These are phyloP conservation scores for Panicum miliaceum DNA, from an alignment of 176 grass and related monocot genomes.

Conservation along the genomic window DNA sequence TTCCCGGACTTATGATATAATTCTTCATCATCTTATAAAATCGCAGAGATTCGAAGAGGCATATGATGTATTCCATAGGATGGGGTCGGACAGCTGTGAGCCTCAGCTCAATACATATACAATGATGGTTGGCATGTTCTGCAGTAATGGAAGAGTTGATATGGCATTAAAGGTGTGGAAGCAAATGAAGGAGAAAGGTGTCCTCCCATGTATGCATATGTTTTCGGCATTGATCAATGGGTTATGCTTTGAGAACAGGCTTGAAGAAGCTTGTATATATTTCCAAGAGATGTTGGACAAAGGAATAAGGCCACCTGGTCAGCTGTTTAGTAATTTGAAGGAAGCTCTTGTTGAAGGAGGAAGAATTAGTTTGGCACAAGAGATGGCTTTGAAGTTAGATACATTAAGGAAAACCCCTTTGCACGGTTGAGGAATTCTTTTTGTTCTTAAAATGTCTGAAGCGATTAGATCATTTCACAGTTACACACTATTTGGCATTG, in stretches of 20 bases:
- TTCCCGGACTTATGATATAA: slow-evolving; percentile 62
- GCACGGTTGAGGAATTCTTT: slow-evolving; percentile 37
- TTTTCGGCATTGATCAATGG: slow-evolving; percentile 71
- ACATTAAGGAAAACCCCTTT: slow-evolving; percentile 52
- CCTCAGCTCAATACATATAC: slow-evolving; percentile 76
- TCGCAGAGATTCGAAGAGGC: slow-evolving; percentile 57
- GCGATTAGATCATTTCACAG: not conserved
- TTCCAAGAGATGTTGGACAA: slow-evolving; percentile 78
- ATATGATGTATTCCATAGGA: slow-evolving; percentile 55
- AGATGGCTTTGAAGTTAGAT: slow-evolving; percentile 62
- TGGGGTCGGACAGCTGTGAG: slow-evolving; percentile 52
- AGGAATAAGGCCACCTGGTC: slow-evolving; percentile 71
- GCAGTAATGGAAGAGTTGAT: slow-evolving; percentile 62
- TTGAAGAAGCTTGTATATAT: slow-evolving; percentile 77
- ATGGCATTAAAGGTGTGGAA: slow-evolving; percentile 81
- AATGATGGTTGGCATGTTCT: slow-evolving; percentile 78
- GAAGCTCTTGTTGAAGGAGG: slow-evolving; percentile 60
- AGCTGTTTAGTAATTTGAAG: slow-evolving; percentile 71
- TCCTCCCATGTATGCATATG: slow-evolving; percentile 77
- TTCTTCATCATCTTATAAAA: slow-evolving; percentile 69
- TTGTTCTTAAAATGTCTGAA: not conserved
- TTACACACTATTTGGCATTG: not conserved
- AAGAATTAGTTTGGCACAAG: slow-evolving; percentile 62
- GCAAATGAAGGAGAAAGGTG: slow-evolving; percentile 68
- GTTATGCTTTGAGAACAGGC: slow-evolving; percentile 65